phyloP scores from a whole-genome alignment of 805 yeast genomes.

The Grigorovia humatica region DNA sequence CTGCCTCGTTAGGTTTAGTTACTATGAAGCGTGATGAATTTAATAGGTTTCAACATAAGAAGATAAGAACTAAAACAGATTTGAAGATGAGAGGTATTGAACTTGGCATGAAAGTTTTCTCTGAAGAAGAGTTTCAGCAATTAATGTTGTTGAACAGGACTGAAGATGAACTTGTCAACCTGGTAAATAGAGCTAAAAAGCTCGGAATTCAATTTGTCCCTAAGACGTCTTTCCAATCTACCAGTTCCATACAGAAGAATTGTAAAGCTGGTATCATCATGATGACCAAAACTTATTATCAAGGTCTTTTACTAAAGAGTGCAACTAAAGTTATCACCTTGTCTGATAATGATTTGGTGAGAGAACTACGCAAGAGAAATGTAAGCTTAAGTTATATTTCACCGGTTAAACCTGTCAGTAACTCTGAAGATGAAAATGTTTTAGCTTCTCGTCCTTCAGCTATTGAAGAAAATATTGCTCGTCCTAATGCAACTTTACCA shows the following conservation, averaged over 20 bases:
- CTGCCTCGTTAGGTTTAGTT: conserved; percentile 3
- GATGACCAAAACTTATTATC: conserved; percentile 1
- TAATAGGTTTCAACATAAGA: not conserved
- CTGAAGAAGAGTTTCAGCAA: not conserved
- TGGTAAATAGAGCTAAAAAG: conserved; percentile 1
- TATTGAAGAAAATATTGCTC: not conserved
- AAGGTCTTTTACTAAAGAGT: not conserved
- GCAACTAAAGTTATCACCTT: conserved; percentile 1
- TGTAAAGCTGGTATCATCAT: not conserved
- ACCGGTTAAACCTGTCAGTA: not conserved
- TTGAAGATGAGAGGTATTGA: not conserved
- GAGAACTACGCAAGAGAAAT: conserved; percentile 1
- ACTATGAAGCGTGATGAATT: conserved; percentile 1
- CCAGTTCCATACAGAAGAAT: not conserved
- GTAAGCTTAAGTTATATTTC: not conserved
- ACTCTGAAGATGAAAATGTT: not conserved
- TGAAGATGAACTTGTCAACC: not conserved
- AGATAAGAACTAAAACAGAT: not conserved
- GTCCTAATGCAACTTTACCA: not conserved
- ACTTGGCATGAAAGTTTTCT: not conserved
- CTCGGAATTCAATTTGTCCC: conserved; percentile 3
- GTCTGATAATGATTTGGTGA: conserved; percentile 1
- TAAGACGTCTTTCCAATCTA: not conserved
- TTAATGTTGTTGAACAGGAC: not conserved
- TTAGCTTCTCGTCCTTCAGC: not conserved